phyloP scores from a whole-genome alignment of 345 rosid genomes.

The Barbarea vulgaris region DNA sequence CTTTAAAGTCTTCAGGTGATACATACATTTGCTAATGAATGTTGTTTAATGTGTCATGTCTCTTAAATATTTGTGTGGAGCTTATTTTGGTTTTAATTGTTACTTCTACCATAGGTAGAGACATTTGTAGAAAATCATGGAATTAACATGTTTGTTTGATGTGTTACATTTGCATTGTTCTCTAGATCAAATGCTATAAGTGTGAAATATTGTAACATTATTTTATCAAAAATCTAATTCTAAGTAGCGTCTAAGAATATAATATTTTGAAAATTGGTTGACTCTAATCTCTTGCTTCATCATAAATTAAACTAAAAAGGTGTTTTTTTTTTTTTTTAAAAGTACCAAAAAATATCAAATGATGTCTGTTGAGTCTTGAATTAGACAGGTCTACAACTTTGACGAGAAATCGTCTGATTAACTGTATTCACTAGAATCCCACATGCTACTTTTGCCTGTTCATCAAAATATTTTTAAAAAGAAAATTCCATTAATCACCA shows the following conservation, averaged over 20 bases:
- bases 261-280: not conserved
- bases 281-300: not conserved
- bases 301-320: not conserved
- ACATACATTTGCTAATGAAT: not conserved
- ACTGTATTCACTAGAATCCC: slow-evolving; percentile 35
- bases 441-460: slow-evolving; percentile 45
- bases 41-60: not conserved
- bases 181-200: not conserved
- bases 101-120: not conserved
- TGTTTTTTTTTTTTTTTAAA: too few species aligned
- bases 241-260: not conserved
- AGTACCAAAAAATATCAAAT: not conserved
- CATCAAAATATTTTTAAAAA: not conserved
- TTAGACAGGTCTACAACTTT: slow-evolving; percentile 40
- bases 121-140: not conserved
- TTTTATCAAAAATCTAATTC: not conserved
- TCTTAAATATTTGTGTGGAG: not conserved
- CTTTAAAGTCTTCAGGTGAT: slow-evolving; percentile 65
- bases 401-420: slow-evolving; percentile 45
- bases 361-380: not conserved
- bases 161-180: slow-evolving; percentile 6
- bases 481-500: not conserved
- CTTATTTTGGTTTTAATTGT: slow-evolving; percentile 17
- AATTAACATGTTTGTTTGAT: not conserved
- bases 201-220: not conserved